phyloP scores from a whole-genome alignment of 176 grass and related monocot genomes.

The Musa schizocarpa region DNA sequence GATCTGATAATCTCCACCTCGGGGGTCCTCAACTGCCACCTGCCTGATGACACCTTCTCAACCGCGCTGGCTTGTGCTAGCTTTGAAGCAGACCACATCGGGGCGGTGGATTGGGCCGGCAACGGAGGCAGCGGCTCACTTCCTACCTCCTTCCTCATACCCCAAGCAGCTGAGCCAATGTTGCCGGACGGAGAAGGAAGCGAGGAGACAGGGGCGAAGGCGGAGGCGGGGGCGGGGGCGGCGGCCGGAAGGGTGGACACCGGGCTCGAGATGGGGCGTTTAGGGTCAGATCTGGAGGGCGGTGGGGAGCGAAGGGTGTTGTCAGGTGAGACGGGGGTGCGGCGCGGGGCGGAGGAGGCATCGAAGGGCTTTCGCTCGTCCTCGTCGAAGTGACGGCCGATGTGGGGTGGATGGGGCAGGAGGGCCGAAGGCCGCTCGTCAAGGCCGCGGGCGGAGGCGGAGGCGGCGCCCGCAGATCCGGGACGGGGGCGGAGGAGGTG shows the following conservation, averaged over 20 bases:
- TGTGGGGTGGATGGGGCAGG: slow-evolving; percentile 39
- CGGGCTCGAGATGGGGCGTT: slow-evolving; percentile 15
- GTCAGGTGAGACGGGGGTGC: slow-evolving; percentile 15
- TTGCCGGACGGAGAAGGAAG: background rate
- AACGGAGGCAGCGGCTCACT: slow-evolving; percentile 21
- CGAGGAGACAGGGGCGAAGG: background rate
- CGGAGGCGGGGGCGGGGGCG: background rate
- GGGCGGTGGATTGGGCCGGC: background rate
- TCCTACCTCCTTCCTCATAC: slow-evolving; percentile 38
- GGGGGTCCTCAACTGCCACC: slow-evolving; percentile 42
- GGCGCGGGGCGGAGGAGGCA: slow-evolving; percentile 31
- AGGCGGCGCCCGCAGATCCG: slow-evolving; percentile 28
- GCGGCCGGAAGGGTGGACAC: background rate
- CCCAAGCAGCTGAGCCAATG: slow-evolving; percentile 36
- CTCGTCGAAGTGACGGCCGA: slow-evolving; percentile 91
- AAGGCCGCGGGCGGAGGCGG: slow-evolving; percentile 16
- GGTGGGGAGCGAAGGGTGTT: slow-evolving; percentile 10
- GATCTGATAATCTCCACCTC: slow-evolving; percentile 16
- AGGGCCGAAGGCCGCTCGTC: slow-evolving; percentile 32
- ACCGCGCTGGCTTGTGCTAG: slow-evolving; percentile 85
- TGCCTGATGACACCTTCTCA: slow-evolving; percentile 91
- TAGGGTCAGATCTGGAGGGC: slow-evolving; percentile 39
- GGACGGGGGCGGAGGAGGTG: slow-evolving; percentile 6
- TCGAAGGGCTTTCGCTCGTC: slow-evolving; percentile 98
- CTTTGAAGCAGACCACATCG: slow-evolving; percentile 50